phyloP scores from a whole-genome alignment of 2,329 filamentous ascomycete species.

The Calonectria hongkongensis region DNA sequence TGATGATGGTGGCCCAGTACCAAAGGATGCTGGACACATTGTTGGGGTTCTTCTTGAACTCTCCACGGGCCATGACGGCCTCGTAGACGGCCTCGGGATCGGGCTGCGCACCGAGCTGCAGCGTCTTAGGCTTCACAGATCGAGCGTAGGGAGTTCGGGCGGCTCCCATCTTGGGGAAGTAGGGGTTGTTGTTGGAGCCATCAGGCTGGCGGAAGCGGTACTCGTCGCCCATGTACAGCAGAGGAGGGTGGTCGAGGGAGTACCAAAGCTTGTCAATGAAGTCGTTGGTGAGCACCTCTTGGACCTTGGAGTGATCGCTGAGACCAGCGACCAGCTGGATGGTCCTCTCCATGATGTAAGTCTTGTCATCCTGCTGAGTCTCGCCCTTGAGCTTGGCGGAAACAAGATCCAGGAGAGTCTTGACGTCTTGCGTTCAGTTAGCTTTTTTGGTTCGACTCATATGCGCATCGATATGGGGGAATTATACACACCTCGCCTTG shows the following conservation, averaged over 20 bases:
- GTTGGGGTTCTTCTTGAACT: constrained; percentile 78
- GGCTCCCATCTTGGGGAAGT: constrained; percentile 78
- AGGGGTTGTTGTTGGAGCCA: constrained; percentile 83
- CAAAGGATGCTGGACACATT: constrained; percentile 83
- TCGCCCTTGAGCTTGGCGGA: constrained; percentile 78
- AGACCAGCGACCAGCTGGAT: constrained; percentile 82
- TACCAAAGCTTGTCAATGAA: constrained; percentile 84
- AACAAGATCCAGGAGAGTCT: constrained; percentile 77
- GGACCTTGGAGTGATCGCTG: constrained; percentile 76
- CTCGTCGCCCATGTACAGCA: constrained; percentile 77
- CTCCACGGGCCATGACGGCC: constrained; percentile 72
- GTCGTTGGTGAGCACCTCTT: constrained; percentile 77
- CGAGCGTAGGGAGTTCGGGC: constrained; percentile 81
- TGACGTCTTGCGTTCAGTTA: constrained; percentile 69
- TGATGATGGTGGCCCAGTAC: constrained; percentile 84
- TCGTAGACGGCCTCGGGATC: constrained; percentile 80
- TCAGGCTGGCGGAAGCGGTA: constrained; percentile 81
- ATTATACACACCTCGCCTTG: constrained; percentile 43
- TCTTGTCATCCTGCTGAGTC: constrained; percentile 82
- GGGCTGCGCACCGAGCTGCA: constrained; percentile 78
- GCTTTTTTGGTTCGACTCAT: not conserved
- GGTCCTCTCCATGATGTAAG: constrained; percentile 84
- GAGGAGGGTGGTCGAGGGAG: constrained; percentile 82
- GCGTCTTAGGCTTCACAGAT: constrained; percentile 75
- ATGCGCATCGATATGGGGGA: not conserved